phyloP scores from a whole-genome alignment of 306 rosid species.

The Cucumis sativus region DNA sequence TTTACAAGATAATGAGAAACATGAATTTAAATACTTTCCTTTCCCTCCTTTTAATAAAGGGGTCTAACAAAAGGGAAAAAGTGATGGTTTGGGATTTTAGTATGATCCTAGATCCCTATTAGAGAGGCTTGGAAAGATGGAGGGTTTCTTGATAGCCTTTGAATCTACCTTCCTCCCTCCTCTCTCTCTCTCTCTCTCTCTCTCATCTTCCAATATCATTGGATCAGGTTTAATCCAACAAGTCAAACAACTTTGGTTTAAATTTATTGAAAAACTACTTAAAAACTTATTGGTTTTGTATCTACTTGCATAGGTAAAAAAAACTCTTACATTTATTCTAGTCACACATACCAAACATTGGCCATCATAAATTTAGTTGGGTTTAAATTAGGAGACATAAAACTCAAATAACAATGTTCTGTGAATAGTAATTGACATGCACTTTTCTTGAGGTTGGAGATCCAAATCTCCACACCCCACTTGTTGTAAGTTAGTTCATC shows the following conservation, averaged over 20 bases:
- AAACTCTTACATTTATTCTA: background rate
- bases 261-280: background rate
- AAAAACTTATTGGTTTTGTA: background rate
- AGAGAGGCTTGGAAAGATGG: background rate
- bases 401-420: background rate
- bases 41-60: slow-evolving; percentile 2
- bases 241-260: background rate
- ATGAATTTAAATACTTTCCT: background rate
- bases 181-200: background rate
- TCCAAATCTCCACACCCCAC: background rate
- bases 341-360: background rate
- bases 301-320: background rate
- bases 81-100: background rate
- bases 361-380: background rate
- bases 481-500: background rate
- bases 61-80: background rate
- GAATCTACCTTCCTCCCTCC: background rate
- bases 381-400: background rate
- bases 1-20: slow-evolving; percentile 3
- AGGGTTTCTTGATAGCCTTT: background rate
- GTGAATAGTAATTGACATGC: background rate
- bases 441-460: background rate
- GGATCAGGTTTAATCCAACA: background rate
- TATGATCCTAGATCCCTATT: background rate
- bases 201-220: background rate